A percentile compares a stretch with the other conserved stretches of the same genome.
Conservation (phyloP, 192 early-diverging fungal species). For the Entomortierella lignicola region DNA sequence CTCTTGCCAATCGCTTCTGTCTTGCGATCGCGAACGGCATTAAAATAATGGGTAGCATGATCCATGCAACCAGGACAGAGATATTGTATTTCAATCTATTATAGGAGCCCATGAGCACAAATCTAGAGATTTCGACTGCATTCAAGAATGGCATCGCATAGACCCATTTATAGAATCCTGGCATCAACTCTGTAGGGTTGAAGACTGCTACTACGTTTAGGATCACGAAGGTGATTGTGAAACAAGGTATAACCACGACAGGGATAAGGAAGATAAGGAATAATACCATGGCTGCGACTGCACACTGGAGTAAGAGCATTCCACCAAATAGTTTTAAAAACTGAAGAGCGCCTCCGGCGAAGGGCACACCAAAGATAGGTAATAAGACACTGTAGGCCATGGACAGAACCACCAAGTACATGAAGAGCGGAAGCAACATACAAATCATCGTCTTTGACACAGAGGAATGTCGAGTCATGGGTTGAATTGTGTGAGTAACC, state of each 20-base stretch:
- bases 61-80: constrained; percentile 55
- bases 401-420: constrained; percentile 23
- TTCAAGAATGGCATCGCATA: constrained; percentile 63
- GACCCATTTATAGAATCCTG: constrained; percentile 51
- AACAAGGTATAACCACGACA: constrained; percentile 32
- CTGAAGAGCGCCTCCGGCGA: constrained; percentile 20
- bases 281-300: constrained; percentile 40
- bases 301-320: constrained; percentile 36
- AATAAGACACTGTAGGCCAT: constrained; percentile 31
- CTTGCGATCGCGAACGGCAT: constrained; percentile 41
- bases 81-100: constrained; percentile 51
- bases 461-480: constrained; percentile 18
- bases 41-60: constrained; percentile 28
- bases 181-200: constrained; percentile 52
- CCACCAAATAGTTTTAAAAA: constrained; percentile 43
- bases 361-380: constrained; percentile 31
- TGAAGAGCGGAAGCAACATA: constrained; percentile 15
- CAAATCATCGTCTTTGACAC: constrained; percentile 15
- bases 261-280: constrained; percentile 48
- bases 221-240: constrained; percentile 49
- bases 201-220: constrained; percentile 55
- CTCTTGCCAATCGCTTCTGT: constrained; percentile 27
- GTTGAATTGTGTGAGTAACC: constrained; percentile 42
- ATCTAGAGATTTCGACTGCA: constrained; percentile 52
- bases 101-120: constrained; percentile 59